Percentiles rank a stretch among this genome's conserved stretches.
Evolutionary conservation across 805 yeast species (phyloP).

Genomic region (Cyberlindnera lachancei): DNA sequence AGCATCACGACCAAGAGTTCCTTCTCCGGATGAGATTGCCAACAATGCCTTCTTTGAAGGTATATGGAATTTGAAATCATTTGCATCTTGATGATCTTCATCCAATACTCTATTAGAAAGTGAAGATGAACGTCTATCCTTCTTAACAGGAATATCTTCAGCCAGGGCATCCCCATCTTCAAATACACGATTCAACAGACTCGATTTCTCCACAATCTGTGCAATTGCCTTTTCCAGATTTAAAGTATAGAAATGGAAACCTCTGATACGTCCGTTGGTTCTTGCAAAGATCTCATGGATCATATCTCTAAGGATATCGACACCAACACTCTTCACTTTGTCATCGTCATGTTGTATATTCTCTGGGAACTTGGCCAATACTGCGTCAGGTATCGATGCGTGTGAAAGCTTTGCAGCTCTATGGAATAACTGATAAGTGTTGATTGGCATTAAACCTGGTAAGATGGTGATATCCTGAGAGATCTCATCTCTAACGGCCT

Average conservation of each 20-base stretch:
- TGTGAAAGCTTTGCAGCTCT: constrained; percentile 87
- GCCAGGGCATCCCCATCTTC: constrained; percentile 30
- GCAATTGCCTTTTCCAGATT: constrained; percentile 92
- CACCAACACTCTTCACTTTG: constrained; percentile 74
- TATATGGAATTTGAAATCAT: constrained; percentile 16
- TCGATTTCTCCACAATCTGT: constrained; percentile 61
- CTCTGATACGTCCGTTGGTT: constrained; percentile 55
- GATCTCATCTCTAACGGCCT: constrained; percentile 34
- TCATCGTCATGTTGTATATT: constrained; percentile 63
- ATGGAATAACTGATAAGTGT: constrained; percentile 72
- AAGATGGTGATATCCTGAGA: constrained; percentile 48
- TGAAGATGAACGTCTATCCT: constrained; percentile 17
- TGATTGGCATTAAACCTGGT: constrained; percentile 91
- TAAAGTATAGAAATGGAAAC: constrained; percentile 88
- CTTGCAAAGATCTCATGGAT: constrained; percentile 46
- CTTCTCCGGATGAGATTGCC: constrained; percentile 79
- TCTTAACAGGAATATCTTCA: constrained; percentile 12
- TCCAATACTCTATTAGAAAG: constrained; percentile 36
- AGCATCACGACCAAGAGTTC: constrained; percentile 79
- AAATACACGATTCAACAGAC: constrained; percentile 42
- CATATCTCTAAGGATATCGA: constrained; percentile 60
- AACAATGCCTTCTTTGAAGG: constrained; percentile 52
- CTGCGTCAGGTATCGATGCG: constrained; percentile 64
- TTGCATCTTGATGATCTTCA: constrained; percentile 21
- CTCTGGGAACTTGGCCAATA: constrained; percentile 48